These are phyloP conservation scores for Arachnopeziza araneosa DNA, from an alignment of 2,329 filamentous ascomycete species.

Conservation along the genomic window DNA sequence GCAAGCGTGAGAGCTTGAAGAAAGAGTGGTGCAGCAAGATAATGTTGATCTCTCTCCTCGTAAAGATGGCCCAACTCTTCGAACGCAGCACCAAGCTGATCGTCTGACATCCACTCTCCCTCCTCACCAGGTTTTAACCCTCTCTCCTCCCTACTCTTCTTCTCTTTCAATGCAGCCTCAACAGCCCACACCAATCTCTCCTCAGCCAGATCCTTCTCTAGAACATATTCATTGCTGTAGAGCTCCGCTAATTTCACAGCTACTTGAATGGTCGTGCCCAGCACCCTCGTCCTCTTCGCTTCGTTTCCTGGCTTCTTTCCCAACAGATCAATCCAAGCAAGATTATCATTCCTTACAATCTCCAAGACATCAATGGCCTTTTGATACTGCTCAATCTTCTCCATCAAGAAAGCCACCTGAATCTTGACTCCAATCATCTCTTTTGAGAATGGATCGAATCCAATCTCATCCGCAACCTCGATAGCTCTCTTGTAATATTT, in stretches of 20 bases:
- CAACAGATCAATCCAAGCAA: slow-evolving; percentile 47
- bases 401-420: slow-evolving; percentile 71
- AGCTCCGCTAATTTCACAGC: slow-evolving; percentile 80
- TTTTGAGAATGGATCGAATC: slow-evolving; percentile 83
- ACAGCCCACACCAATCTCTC: slow-evolving; percentile 74
- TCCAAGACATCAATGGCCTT: slow-evolving; percentile 74
- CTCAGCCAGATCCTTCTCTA: slow-evolving; percentile 69
- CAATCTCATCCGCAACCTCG: slow-evolving; percentile 62
- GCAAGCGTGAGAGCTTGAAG: slow-evolving; percentile 74
- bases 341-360: slow-evolving; percentile 64
- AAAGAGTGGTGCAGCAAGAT: slow-evolving; percentile 79
- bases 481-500: slow-evolving; percentile 81
- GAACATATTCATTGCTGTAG: slow-evolving; percentile 71
- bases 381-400: slow-evolving; percentile 65
- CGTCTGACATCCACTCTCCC: slow-evolving; percentile 62
- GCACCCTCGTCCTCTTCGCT: slow-evolving; percentile 54
- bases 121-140: slow-evolving; percentile 68
- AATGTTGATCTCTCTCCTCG: slow-evolving; percentile 65
- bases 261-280: slow-evolving; percentile 70
- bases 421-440: slow-evolving; percentile 88
- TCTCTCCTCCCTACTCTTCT: slow-evolving; percentile 48
- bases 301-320: slow-evolving; percentile 27
- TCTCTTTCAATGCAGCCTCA: slow-evolving; percentile 71
- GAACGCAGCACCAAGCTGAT: slow-evolving; percentile 59
- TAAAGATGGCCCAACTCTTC: slow-evolving; percentile 69